Evolutionary conservation across 495 filamentous ascomycete species (phyloP).

Genomic region (Penicillium odoratum): DNA sequence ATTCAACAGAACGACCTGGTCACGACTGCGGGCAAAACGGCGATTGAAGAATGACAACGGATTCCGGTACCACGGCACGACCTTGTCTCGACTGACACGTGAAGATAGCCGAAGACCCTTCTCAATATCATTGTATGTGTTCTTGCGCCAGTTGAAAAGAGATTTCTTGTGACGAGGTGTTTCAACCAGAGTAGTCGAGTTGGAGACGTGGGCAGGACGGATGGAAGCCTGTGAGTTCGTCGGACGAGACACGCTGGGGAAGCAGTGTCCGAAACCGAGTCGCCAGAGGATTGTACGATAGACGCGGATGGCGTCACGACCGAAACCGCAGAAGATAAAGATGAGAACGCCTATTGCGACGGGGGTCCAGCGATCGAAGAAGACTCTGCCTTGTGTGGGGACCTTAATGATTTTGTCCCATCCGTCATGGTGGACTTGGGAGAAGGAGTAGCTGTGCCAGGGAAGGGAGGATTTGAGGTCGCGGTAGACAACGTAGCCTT

Average conservation of each 20-base stretch:
- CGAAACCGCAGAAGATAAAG: slow-evolving; percentile 80
- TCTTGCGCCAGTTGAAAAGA: slow-evolving; percentile 25
- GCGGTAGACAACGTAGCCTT: slow-evolving; percentile 57
- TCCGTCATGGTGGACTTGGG: slow-evolving; percentile 50
- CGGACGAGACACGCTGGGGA: slow-evolving; percentile 17
- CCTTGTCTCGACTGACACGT: background rate
- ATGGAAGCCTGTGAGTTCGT: slow-evolving; percentile 10
- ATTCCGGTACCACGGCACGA: slow-evolving; percentile 17
- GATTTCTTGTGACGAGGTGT: slow-evolving; percentile 27
- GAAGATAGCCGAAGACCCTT: slow-evolving; percentile 18
- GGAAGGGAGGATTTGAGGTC: slow-evolving; percentile 47
- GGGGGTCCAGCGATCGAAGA: slow-evolving; percentile 68
- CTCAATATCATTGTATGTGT: slow-evolving; percentile 24
- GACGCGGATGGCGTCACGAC: slow-evolving; percentile 69
- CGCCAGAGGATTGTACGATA: slow-evolving; percentile 54
- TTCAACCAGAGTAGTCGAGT: slow-evolving; percentile 21
- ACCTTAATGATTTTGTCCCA: slow-evolving; percentile 65
- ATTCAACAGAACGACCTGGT: slow-evolving; percentile 17
- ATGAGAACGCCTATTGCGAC: slow-evolving; percentile 59
- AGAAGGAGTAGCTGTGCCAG: slow-evolving; percentile 55
- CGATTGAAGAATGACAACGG: slow-evolving; percentile 17
- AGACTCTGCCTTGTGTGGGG: slow-evolving; percentile 52
- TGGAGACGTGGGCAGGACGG: slow-evolving; percentile 5
- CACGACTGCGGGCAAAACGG: slow-evolving; percentile 7
- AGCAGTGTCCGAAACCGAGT: slow-evolving; percentile 32